phyloP scores from a whole-genome alignment of 1,284 basidiomycete species.

The Blastosporella zonata region DNA sequence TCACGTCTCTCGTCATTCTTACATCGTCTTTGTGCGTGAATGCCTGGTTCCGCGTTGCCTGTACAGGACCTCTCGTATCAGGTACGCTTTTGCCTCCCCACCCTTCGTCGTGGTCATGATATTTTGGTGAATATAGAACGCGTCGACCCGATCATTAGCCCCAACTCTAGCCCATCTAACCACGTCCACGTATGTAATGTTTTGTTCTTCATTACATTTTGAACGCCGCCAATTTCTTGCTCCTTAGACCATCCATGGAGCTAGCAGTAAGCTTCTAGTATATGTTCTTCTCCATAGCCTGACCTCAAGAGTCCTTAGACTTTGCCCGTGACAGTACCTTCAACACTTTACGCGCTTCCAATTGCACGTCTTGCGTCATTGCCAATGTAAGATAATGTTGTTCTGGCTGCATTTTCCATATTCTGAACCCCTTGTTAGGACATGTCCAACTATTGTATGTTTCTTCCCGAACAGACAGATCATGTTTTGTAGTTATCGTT shows the following conservation, averaged over 20 bases:
- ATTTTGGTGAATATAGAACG: conserved; percentile 31
- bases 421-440: conserved; percentile 24
- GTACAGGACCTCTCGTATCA: conserved; percentile 37
- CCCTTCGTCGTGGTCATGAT: neutral
- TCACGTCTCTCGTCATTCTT: conserved; percentile 14
- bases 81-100: conserved; percentile 18
- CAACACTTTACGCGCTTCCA: conserved; percentile 32
- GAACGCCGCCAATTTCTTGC: neutral
- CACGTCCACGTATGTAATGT: conserved; percentile 38
- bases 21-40: conserved; percentile 21
- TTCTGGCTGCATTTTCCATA: neutral
- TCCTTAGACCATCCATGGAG: conserved; percentile 34
- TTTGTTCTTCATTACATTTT: neutral
- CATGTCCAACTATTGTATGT: conserved; percentile 35
- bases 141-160: conserved; percentile 43
- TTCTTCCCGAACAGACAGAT: neutral
- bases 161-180: conserved; percentile 34
- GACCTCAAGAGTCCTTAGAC: conserved; percentile 19
- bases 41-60: conserved; percentile 42
- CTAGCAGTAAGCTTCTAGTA: conserved; percentile 25
- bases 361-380: conserved; percentile 38
- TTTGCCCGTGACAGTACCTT: conserved; percentile 35
- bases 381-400: conserved; percentile 25
- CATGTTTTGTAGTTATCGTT: neutral
- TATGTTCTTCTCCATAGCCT: neutral